Evolutionary conservation across 1,284 basidiomycete genomes (phyloP), one percentile per base, ranked within the genome.

Genomic region (Puccinia novopanici): DNA sequence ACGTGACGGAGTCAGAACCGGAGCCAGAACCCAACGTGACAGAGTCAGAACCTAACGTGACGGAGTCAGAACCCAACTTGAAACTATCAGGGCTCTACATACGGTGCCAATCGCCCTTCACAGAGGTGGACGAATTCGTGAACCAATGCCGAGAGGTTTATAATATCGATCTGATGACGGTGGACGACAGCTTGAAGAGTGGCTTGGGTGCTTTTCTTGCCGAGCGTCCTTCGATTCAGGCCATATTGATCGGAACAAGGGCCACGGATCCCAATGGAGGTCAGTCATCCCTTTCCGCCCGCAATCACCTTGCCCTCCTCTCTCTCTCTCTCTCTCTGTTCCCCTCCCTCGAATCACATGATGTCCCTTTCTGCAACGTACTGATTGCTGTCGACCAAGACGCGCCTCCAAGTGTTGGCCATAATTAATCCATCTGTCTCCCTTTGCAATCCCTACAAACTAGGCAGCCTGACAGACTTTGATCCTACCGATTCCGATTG

Each of bases 241-340:
- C 92, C 1, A 93, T 98, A 34, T 87, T 99, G 50, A 91, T 99
- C 59, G 96, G 96, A 0, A 97, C 94, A 3, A 88, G 96, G 79
- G 87, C 91, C 82, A 89, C 90, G 4, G 96, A 99, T 87, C 96
- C 96, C 0, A 94, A 98, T 86, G 95, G 95, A 84, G 92, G 57
- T 54, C 37, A 68, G 68, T 82, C 40, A 67, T 52, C 48, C 22
- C 50, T 45, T 12, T 15, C 27, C n/a, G 24, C 63, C 13, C 9
- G n/a, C 68, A 24, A 34, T n/a, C n/a, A 9, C 10, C 30, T 40
- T 40, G 37, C 27, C 30, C 42, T 17, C 40, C 10, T 37, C 24
- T 42, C n/a, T 48, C 45, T 45, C 19, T 45, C 10, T 45, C 65
- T 6, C 15, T 48, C 19, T 12, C 19, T 45, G n/a, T n/a, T n/a